Evolutionary conservation across 108 stramenopile genomes (phyloP), one percentile per base, ranked within the genome.

Genomic region (Cyclotella baltica): DNA sequence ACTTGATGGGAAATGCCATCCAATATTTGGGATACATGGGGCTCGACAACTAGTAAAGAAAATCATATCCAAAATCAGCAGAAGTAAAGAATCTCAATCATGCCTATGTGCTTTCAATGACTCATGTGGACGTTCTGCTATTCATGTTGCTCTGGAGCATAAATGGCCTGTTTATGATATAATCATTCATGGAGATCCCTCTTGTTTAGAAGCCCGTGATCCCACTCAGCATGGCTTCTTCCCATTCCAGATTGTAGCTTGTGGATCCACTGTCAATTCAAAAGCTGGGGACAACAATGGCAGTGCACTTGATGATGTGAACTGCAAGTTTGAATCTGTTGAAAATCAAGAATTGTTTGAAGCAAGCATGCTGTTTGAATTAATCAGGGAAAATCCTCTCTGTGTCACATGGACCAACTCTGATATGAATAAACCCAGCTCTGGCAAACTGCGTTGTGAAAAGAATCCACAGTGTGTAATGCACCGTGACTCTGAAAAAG

Each of bases 121-220:
- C 31, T 23, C 46, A 4, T 2, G 53, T 48, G 80, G 80, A 23
- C 73, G 73, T 18, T 74, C 67, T 15, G 80, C 73, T 25, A 22
- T 81, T 15, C 80, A 81, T 65, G 27, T 75, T 43, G 73, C 80
- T 63, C 61, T 81, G 15, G 73, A 69, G 51, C 38, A 69, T 36
- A 70, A 75, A 63, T 81, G 80, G 80, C 80, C 80, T 9, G 73
- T 81, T 19, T 75, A 81, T 63, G 80, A 81, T 52, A 31, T 81
- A 1, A 67, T 81, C 38, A 37, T 64, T 52, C 61, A 70, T 33
- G 68, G 57, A 13, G 55, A 56, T 25, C 80, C 80, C 30, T 63
- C 63, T 23, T 48, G 51, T 15, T 55, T 81, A 62, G 80, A 75
- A 40, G 34, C 56, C 13, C 72, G 59, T 23, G 80, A 75, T 62